Evolutionary conservation across 164 flowering plant species (phyloP), one percentile per base, ranked within the genome.

Genomic region (Tetracentron sinense): DNA sequence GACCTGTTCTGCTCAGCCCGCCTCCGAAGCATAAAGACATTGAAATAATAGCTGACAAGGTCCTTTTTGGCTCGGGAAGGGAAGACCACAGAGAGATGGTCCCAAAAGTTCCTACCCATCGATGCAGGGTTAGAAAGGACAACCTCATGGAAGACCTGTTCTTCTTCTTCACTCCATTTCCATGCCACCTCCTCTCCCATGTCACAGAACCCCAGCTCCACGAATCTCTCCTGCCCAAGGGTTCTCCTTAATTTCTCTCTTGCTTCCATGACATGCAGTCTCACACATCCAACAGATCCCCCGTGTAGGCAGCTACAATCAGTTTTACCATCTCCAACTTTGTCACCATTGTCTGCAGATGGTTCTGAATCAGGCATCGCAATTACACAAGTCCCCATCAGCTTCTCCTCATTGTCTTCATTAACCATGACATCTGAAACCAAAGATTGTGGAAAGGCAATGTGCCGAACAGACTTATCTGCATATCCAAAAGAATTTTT

Each of bases 41-140:
- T 91, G 52, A 85, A 91, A 50, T 89, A 91, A 67, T 91, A 91
- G 63, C 85, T 87, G 23, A 91, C 88, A 27, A 88, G 56, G 10
- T 88, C 92, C 60, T 48, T 69, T 58, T 53, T 84, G 28, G 76
- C 77, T 22, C 82, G 77, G 4, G 70, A 63, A 31, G 95, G 89
- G 54, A 87, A 83, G 7, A 53, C 75, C 3, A 30, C 60, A 2
- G 76, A 54, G 28, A 88, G 81, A 26, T 67, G 64, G 29, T 67
- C 42, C 97, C 97, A 88, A 56, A 86, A 90, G 22, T 82, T 81
- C 67, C 57, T 79, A 22, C 82, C 86, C 60, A 50, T 44, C 7
- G 89, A 82, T 10, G 62, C 76, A 31, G 91, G 93, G 55, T 88
- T 82, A 8, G 83, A 74, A 48, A 50, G 75, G 7, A 85, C 85